These are phyloP conservation scores for Tuber umbilicatum DNA, from an alignment of 495 filamentous ascomycete species.

Conservation along the genomic window DNA sequence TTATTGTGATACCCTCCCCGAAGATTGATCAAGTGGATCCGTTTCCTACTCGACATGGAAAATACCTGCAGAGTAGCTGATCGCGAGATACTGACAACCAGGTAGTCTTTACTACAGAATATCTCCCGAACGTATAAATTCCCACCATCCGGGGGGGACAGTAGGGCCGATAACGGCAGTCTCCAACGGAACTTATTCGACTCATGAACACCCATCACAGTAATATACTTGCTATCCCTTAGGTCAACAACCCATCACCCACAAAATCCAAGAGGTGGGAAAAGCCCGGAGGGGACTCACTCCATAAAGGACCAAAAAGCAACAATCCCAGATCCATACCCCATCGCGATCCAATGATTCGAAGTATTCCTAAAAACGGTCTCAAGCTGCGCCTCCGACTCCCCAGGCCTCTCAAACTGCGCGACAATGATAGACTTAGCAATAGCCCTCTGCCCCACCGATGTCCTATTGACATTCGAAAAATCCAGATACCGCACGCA, in stretches of 20 bases:
- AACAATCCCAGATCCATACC: conserved; percentile 21
- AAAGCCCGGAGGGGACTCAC: conserved; percentile 6
- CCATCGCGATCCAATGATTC: conserved; percentile 22
- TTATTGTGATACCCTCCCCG: not conserved
- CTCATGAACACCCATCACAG: conserved; percentile 18
- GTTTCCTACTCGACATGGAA: conserved; percentile 11
- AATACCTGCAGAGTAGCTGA: conserved; percentile 24
- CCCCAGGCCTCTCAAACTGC: conserved; percentile 23
- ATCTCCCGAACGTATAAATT: conserved; percentile 23
- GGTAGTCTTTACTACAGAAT: conserved; percentile 26
- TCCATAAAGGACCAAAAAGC: conserved; percentile 24
- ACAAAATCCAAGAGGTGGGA: not conserved
- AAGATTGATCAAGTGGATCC: conserved; percentile 21
- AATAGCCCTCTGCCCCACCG: conserved; percentile 3
- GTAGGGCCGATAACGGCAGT: conserved; percentile 14
- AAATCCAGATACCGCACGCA: conserved; percentile 19
- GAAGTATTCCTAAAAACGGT: conserved; percentile 16
- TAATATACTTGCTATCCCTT: conserved; percentile 11
- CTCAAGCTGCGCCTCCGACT: conserved; percentile 18
- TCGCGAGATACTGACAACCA: conserved; percentile 22
- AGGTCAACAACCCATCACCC: conserved; percentile 6
- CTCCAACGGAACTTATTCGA: not conserved
- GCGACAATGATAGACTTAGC: conserved; percentile 13
- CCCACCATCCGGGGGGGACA: not conserved
- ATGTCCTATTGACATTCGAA: conserved; percentile 10